Evolutionary conservation across 805 yeast genomes (phyloP), one percentile per base, ranked within the genome.

Genomic region (Hanseniaspora vineae): DNA sequence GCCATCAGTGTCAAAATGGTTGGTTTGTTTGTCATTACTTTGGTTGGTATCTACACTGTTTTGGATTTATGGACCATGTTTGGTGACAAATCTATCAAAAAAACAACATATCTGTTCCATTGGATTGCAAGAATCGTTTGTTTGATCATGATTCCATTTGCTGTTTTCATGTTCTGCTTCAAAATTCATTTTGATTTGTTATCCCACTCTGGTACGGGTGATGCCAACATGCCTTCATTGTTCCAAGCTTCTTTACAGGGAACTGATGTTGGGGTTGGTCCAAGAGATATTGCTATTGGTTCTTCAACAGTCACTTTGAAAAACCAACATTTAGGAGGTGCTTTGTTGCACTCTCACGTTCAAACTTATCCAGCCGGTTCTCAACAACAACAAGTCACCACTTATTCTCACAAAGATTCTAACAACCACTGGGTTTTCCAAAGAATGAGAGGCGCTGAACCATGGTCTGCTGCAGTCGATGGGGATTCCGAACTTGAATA

Each of bases 1-100:
- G 84, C 89, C 17, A 82, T 90, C 60, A 83, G 95, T 31, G 95
- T 88, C 49, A 92, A 92, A 67, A 87, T 89, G 96, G 97, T 92
- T 50, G 99, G 99, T 57, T 73, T 90, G 49, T 86, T 92, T 58
- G 85, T 86, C 51, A 90, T 95, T 49, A 65, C 87, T 15, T 68
- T 88, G 52, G 88, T 92, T 48, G 99, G 99, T 44, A 75, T 87
- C 52, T 86, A 90, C 66, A 88, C 96, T 19, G 71, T 85, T 39
- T 82, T 78, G 46, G 97, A 92, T 58, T 71, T 92, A 58, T 92
- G 97, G 95, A 71, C 68, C 57, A 77, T 77, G 62, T 76, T 87
- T 57, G 95, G 89, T 53, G 90, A 84, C 60, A 71, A 69, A 57
- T 58, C 72, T 12, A 60, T 83, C 54, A 55, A 74, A 3, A 69